Conservation (phyloP, 768 basidiomycete species). For the Tricholoma hemisulphureum region DNA sequence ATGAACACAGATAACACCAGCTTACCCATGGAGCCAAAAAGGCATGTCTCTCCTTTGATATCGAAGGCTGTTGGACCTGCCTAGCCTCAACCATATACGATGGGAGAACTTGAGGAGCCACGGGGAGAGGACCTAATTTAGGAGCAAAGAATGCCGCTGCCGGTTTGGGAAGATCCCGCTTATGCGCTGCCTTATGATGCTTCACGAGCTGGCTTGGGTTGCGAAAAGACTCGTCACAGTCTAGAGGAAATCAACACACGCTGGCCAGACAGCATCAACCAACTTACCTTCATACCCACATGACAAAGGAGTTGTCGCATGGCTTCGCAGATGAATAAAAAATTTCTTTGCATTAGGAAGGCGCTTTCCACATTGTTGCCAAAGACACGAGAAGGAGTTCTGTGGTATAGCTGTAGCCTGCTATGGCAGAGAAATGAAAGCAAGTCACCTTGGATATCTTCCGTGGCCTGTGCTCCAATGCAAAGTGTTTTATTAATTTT, state of each 20-base stretch:
- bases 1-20: conserved; percentile 1
- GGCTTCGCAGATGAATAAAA: conserved; percentile 51
- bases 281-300: conserved; percentile 55
- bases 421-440: not conserved
- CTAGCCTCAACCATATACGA: conserved; percentile 49
- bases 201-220: conserved; percentile 46
- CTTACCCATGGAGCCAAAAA: conserved; percentile 56
- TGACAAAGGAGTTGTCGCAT: conserved; percentile 41
- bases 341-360: conserved; percentile 37
- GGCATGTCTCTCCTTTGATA: conserved; percentile 52
- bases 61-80: conserved; percentile 41
- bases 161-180: conserved; percentile 34
- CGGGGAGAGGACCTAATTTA: conserved; percentile 28
- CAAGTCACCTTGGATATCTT: conserved; percentile 7
- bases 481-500: conserved; percentile 50
- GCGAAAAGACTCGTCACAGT: conserved; percentile 50
- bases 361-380: conserved; percentile 54
- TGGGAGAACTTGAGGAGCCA: conserved; percentile 45
- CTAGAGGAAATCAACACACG: conserved; percentile 30
- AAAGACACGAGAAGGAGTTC: conserved; percentile 46
- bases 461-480: conserved; percentile 13
- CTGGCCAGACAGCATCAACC: not conserved
- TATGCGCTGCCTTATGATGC: conserved; percentile 45
- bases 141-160: conserved; percentile 33
- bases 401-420: not conserved